Conservation (phyloP, 768 basidiomycete genomes). For the Chalciporus piperatus region DNA sequence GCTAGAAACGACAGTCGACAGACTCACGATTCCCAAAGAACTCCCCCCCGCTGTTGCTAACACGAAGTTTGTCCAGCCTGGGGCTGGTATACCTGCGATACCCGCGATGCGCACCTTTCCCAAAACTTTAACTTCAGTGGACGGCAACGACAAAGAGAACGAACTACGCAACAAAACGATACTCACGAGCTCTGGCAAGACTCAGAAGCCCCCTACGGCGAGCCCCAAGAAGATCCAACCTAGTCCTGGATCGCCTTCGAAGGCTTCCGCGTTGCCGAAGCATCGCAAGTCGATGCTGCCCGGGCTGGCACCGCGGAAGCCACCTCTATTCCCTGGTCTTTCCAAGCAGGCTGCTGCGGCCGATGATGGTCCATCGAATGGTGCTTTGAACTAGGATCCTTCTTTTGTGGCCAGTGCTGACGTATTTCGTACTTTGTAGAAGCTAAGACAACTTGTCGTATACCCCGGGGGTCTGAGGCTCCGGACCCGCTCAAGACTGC, state of each 20-base stretch:
- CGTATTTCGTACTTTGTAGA: neutral
- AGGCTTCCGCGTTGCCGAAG: neutral
- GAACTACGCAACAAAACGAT: neutral
- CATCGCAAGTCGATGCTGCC: conserved; percentile 14
- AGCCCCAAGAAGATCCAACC: conserved; percentile 7
- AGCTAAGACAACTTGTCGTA: conserved; percentile 8
- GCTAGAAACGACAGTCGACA: conserved; percentile 1
- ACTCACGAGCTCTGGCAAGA: neutral
- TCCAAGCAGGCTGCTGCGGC: neutral
- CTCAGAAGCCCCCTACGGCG: conserved; percentile 1
- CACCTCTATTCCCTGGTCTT: neutral
- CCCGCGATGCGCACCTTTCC: conserved; percentile 6
- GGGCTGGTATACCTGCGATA: conserved; percentile 6
- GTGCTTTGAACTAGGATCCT: neutral
- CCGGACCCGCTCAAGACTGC: conserved; percentile 1
- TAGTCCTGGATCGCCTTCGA: conserved; percentile 4
- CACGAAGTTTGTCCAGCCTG: conserved; percentile 2
- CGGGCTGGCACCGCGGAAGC: conserved; percentile 2
- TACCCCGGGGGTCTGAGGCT: conserved; percentile 16
- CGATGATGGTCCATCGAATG: neutral
- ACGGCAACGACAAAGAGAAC: conserved; percentile 18
- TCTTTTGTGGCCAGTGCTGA: conserved; percentile 1
- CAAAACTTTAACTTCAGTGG: conserved; percentile 1
- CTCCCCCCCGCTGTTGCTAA: neutral
- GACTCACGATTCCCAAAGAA: neutral